Evolutionary conservation across 352 stramenopile genomes (phyloP).

Genomic region (Phytophthora tubulina): DNA sequence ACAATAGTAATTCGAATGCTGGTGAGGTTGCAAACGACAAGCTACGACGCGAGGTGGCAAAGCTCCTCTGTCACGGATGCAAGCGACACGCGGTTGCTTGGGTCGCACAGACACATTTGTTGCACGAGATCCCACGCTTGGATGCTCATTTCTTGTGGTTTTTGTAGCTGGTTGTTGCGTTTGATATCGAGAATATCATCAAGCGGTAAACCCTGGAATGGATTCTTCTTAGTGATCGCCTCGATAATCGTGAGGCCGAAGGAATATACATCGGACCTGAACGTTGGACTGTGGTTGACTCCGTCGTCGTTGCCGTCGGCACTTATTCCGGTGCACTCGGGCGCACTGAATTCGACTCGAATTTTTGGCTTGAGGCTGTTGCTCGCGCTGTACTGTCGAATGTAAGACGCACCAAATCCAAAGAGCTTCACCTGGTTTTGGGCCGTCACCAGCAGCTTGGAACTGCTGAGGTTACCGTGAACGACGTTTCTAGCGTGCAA

Average conservation of each 20-base stretch:
- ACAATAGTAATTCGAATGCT: too few relatives aligned
- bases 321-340: conserved; percentile 32
- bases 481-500: conserved; percentile 42
- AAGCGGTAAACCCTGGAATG: conserved; percentile 6
- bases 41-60: too few relatives aligned
- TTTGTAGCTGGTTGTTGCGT: neutral
- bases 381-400: conserved; percentile 31
- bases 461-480: conserved; percentile 50
- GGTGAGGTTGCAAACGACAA: too few relatives aligned
- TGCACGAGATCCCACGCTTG: conserved; percentile 22
- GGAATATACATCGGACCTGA: conserved; percentile 46
- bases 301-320: neutral
- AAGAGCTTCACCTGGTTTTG: conserved; percentile 41
- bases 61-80: neutral
- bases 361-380: conserved; percentile 19
- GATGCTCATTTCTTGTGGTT: conserved; percentile 9
- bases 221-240: conserved; percentile 20
- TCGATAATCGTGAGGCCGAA: conserved; percentile 46
- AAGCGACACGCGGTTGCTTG: neutral
- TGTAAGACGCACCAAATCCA: conserved; percentile 43
- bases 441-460: conserved; percentile 41
- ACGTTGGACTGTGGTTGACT: conserved; percentile 2
- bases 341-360: conserved; percentile 33
- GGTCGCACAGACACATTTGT: neutral
- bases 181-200: conserved; percentile 12